Percentiles rank a stretch among this genome's conserved stretches.
Evolutionary conservation across 495 filamentous ascomycete genomes (phyloP).

Genomic region (Articulospora tetracladia): DNA sequence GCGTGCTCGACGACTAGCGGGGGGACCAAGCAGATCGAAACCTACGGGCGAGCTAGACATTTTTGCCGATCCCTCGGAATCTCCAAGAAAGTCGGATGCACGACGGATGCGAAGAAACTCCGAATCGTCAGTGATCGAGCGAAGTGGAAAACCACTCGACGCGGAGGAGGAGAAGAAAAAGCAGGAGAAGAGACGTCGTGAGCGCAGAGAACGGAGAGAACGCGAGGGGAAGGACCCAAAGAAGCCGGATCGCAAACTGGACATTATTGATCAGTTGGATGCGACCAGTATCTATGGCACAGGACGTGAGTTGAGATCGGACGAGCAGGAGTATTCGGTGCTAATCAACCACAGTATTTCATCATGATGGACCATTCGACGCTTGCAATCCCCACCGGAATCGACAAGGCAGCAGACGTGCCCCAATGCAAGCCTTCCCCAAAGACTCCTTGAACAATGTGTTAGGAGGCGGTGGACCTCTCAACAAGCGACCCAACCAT

Average conservation of each 20-base stretch:
- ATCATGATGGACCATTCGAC: constrained; percentile 98
- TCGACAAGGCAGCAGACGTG: constrained; percentile 72
- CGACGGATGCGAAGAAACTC: constrained; percentile 81
- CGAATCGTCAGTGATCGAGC: constrained; percentile 83
- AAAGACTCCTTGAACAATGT: constrained; percentile 88
- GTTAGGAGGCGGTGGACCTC: constrained; percentile 81
- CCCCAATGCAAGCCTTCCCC: constrained; percentile 97
- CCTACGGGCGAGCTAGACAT: constrained; percentile 47
- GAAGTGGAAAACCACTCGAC: constrained; percentile 51
- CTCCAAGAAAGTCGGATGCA: constrained; percentile 32
- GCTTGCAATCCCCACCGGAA: constrained; percentile 96
- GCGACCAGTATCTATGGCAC: constrained; percentile 96
- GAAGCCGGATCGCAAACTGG: constrained; percentile 61
- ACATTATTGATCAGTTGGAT: constrained; percentile 97
- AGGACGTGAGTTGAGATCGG: constrained; percentile 63
- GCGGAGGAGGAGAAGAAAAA: constrained; percentile 73
- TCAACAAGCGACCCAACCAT: constrained; percentile 79
- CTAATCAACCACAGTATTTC: constrained; percentile 66
- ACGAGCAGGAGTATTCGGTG: neutral
- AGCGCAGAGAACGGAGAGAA: constrained; percentile 55
- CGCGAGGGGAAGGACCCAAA: constrained; percentile 55
- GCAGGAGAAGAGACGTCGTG: constrained; percentile 66
- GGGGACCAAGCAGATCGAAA: constrained; percentile 12
- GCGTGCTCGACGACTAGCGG: constrained; percentile 37
- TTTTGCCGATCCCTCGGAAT: constrained; percentile 51